phyloP scores from a whole-genome alignment of 371 early-diverging fungal genomes.

The Smittium mucronatum region DNA sequence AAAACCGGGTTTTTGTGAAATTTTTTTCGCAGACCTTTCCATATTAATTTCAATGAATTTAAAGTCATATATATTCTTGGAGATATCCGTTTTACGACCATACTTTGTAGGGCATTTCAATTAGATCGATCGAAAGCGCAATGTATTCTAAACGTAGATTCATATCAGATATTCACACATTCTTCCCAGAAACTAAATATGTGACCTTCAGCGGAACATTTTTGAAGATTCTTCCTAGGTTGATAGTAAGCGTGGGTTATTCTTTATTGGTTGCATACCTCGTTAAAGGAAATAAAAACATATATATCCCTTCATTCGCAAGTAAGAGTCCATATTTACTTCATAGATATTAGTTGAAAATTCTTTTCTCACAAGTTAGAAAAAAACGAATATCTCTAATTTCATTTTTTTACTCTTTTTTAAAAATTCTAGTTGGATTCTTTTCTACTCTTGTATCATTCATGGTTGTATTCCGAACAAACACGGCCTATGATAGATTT shows the following conservation, averaged over 20 bases:
- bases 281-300: neutral
- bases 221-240: neutral
- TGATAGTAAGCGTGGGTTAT: slow-evolving; percentile 1
- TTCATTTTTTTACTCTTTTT: neutral
- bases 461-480: slow-evolving; percentile 61
- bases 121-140: neutral
- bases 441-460: slow-evolving; percentile 47
- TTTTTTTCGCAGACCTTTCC: no score
- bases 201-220: neutral
- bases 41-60: neutral
- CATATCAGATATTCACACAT: no score
- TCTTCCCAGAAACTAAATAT: neutral
- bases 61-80: no score
- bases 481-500: slow-evolving; percentile 60
- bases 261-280: neutral
- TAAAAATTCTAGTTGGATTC: slow-evolving; percentile 15
- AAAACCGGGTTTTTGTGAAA: no score
- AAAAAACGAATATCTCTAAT: no score
- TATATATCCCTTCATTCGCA: neutral
- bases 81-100: neutral
- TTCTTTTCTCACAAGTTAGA: no score
- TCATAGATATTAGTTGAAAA: neutral
- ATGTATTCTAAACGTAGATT: no score
- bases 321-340: neutral
- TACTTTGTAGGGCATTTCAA: neutral